Conservation (phyloP, 306 rosid genomes). For the Betula pendula region DNA sequence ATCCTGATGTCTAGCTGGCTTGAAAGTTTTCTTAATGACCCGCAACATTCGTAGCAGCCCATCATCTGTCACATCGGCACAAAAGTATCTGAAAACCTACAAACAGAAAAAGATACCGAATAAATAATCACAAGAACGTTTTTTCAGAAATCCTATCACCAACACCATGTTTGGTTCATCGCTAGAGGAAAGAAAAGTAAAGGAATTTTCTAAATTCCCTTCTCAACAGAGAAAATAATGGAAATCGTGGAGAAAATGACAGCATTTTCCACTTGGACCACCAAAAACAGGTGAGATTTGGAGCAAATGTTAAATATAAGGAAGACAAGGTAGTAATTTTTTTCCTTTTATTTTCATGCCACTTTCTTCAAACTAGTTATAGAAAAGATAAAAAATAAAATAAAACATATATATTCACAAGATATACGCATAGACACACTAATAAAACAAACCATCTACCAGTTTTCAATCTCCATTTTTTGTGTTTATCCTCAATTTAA, state of each 20-base stretch:
- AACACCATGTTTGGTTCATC: not conserved
- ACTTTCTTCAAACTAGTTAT: not conserved
- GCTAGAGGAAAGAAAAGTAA: not conserved
- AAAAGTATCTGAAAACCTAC: constrained; percentile 85
- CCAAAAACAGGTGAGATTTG: not conserved
- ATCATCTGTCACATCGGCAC: constrained; percentile 66
- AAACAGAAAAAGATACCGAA: constrained; percentile 27
- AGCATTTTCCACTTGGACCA: not conserved
- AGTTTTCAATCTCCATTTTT: not conserved
- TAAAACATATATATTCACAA: not conserved
- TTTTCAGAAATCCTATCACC: not conserved
- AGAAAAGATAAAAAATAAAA: not conserved
- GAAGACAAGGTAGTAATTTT: not conserved
- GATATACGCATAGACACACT: not conserved
- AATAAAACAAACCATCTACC: too few species aligned
- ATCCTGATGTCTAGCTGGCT: constrained; percentile 79
- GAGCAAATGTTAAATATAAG: not conserved
- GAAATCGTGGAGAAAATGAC: not conserved
- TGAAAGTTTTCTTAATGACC: constrained; percentile 71
- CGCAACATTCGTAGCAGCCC: constrained; percentile 80
- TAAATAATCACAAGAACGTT: not conserved
- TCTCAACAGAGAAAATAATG: not conserved
- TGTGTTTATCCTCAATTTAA: not conserved
- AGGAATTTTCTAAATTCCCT: not conserved
- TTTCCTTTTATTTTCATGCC: not conserved